phyloP scores from a whole-genome alignment of 495 filamentous ascomycete genomes.

The Aspergillus taichungensis region DNA sequence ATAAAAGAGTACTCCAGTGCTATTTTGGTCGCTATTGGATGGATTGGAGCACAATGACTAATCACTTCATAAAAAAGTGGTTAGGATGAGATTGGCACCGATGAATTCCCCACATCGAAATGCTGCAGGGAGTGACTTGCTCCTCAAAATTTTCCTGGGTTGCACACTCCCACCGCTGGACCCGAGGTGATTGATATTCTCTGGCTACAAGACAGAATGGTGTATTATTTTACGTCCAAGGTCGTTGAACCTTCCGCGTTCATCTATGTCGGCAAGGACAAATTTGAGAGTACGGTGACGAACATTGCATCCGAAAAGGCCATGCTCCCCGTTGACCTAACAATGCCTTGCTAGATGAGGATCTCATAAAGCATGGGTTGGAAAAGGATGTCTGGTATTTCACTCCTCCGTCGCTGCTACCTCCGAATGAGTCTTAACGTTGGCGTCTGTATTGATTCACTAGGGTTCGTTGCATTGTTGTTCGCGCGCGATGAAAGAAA shows the following conservation, averaged over 20 bases:
- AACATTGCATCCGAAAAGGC: conserved; percentile 6
- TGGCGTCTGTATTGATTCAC: conserved; percentile 4
- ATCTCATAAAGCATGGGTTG: conserved; percentile 84
- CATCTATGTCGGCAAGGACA: conserved; percentile 97
- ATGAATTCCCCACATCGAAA: too few species aligned
- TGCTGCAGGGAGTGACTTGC: too few species aligned
- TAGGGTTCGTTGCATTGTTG: conserved; percentile 29
- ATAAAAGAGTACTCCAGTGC: too few species aligned
- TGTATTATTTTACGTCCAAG: conserved; percentile 91
- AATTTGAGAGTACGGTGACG: conserved; percentile 77
- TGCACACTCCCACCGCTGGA: too few species aligned
- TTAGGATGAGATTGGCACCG: too few species aligned
- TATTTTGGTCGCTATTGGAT: too few species aligned
- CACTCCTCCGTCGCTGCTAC: not conserved
- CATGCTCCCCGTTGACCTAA: conserved; percentile 18
- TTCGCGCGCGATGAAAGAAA: not conserved
- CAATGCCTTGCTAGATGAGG: conserved; percentile 61
- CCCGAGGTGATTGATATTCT: too few species aligned
- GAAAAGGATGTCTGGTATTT: conserved; percentile 91
- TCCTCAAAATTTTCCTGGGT: too few species aligned
- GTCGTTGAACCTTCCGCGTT: conserved; percentile 66
- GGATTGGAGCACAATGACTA: too few species aligned
- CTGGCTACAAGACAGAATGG: conserved; percentile 48
- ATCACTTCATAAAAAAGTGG: too few species aligned
- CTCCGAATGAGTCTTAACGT: not conserved